phyloP scores from a whole-genome alignment of 2,329 filamentous ascomycete species.

The Paramyrothecium roridum region DNA sequence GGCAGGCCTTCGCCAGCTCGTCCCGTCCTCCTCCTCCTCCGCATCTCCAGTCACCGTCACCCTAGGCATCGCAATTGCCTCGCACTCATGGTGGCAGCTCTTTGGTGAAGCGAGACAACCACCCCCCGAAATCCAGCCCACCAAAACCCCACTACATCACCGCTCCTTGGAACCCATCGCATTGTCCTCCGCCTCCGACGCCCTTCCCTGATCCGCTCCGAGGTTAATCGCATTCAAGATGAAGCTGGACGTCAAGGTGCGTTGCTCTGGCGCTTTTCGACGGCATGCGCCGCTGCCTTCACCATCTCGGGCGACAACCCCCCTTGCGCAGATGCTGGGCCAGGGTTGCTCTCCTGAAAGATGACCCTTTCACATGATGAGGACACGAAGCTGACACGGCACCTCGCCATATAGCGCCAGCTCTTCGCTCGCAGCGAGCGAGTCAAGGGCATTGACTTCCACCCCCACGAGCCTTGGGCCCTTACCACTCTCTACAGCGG shows the following conservation, averaged over 20 bases:
- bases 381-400: neutral
- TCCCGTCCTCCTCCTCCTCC: neutral
- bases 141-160: slow-evolving; percentile 1
- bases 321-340: neutral
- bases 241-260: slow-evolving; percentile 41
- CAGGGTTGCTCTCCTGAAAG: slow-evolving; percentile 9
- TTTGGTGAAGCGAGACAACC: slow-evolving; percentile 1
- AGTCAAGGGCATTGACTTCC: slow-evolving; percentile 97
- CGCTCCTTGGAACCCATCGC: slow-evolving; percentile 7
- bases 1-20: slow-evolving; percentile 1
- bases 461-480: slow-evolving; percentile 94
- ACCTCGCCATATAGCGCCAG: slow-evolving; percentile 34
- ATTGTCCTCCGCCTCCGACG: slow-evolving; percentile 19
- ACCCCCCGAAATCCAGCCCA: neutral
- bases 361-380: slow-evolving; percentile 5
- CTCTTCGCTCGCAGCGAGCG: slow-evolving; percentile 79
- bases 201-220: slow-evolving; percentile 20
- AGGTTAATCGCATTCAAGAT: slow-evolving; percentile 26
- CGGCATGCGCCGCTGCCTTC: slow-evolving; percentile 2
- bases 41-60: neutral
- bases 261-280: slow-evolving; percentile 8
- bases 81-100: neutral
- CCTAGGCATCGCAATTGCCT: neutral
- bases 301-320: neutral
- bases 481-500: slow-evolving; percentile 95